Conservation (phyloP, 306 rosid species). For the Cucurbita moschata region DNA sequence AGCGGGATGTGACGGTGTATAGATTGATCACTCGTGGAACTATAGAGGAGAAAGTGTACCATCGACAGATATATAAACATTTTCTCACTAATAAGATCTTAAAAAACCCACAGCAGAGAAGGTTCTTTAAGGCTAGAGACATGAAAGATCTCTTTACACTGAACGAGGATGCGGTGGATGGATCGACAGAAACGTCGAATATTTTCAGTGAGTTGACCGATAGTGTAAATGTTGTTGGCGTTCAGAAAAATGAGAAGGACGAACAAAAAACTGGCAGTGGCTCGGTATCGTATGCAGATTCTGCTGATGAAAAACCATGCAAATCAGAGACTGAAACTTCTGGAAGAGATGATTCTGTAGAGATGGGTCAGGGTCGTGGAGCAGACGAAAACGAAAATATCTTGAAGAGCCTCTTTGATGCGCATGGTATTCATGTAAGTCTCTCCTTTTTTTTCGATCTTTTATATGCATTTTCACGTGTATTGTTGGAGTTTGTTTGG, state of each 20-base stretch:
- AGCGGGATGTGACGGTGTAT: conserved; percentile 79
- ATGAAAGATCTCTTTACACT: conserved; percentile 88
- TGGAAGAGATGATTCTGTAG: conserved; percentile 44
- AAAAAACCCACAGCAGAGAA: conserved; percentile 92
- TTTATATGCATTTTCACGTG: neutral
- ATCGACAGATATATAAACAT: conserved; percentile 95
- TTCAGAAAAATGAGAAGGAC: conserved; percentile 34
- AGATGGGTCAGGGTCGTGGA: conserved; percentile 34
- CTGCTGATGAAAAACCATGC: conserved; percentile 18
- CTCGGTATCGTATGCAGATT: conserved; percentile 14
- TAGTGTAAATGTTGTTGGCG: conserved; percentile 43
- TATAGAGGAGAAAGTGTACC: conserved; percentile 92
- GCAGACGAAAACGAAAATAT: conserved; percentile 60
- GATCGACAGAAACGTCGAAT: conserved; percentile 77
- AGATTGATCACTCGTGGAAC: conserved; percentile 94
- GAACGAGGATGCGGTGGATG: conserved; percentile 53
- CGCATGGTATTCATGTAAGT: conserved; percentile 88
- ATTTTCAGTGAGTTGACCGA: conserved; percentile 69
- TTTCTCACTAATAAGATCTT: conserved; percentile 86
- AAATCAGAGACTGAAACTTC: conserved; percentile 20
- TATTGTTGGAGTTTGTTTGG: neutral
- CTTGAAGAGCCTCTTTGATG: conserved; percentile 62
- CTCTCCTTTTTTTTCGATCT: neutral
- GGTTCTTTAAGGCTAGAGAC: conserved; percentile 93
- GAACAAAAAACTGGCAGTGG: conserved; percentile 13